Percentiles rank a stretch among this genome's conserved stretches.
phyloP scores from a whole-genome alignment of 1,284 basidiomycete species.

The Moesziomyces parantarcticus region DNA sequence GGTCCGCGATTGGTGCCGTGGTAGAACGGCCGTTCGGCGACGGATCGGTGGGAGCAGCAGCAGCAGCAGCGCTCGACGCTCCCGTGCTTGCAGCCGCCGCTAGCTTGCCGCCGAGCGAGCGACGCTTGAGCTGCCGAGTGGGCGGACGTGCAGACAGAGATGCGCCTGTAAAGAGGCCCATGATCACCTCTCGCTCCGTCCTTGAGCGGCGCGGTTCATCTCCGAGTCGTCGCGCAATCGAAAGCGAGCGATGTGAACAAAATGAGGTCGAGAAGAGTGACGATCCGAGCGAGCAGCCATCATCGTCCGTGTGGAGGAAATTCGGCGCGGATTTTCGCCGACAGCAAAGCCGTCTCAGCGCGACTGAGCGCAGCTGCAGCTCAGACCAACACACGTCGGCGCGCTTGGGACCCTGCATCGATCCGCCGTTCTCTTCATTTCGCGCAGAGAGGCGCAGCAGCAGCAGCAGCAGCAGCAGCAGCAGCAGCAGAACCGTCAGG shows the following conservation, averaged over 20 bases:
- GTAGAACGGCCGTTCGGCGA: background rate
- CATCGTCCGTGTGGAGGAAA: background rate
- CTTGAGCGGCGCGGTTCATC: background rate
- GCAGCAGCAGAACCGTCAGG: background rate
- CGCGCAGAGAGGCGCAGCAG: background rate
- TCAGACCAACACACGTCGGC: background rate
- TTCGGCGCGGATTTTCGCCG: too few species aligned
- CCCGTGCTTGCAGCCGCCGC: background rate
- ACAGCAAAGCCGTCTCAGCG: too few species aligned
- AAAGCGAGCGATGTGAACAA: background rate
- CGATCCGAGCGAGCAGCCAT: too few species aligned
- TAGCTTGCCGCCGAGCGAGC: constrained; percentile 23
- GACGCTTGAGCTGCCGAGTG: constrained; percentile 17
- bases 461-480: too few species aligned
- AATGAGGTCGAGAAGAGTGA: too few species aligned
- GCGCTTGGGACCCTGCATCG: background rate
- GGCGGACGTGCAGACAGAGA: constrained; percentile 10
- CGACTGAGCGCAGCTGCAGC: background rate
- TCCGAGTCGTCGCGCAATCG: background rate
- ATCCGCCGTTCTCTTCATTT: background rate
- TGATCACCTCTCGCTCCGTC: constrained; percentile 10
- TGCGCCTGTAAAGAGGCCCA: constrained; percentile 31
- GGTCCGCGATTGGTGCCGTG: background rate
- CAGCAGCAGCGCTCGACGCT: background rate
- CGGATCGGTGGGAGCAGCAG: background rate